A percentile compares a stretch with the other conserved stretches of the same genome.
Conservation (phyloP, 1,284 basidiomycete genomes). For the Erythrobasidium hasegawianum region DNA sequence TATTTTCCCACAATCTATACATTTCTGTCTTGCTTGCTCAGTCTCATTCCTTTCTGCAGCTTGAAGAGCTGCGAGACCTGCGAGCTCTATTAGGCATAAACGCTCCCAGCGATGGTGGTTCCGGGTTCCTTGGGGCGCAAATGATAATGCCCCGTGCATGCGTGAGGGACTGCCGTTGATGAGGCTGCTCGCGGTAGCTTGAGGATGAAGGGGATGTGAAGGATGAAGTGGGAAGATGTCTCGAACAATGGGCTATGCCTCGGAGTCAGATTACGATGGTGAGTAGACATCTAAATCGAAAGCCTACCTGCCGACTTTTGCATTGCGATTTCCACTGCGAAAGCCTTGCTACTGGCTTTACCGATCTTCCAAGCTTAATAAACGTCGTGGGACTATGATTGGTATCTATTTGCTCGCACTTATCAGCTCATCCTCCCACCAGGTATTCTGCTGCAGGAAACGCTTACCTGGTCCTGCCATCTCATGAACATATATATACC, state of each 20-base stretch:
- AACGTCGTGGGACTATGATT: conserved; percentile 24
- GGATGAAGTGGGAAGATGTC: conserved; percentile 38
- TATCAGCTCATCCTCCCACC: not conserved
- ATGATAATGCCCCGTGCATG: conserved; percentile 19
- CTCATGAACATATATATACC: conserved; percentile 44
- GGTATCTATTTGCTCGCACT: not conserved
- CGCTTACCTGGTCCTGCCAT: conserved; percentile 26
- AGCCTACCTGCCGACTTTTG: conserved; percentile 17
- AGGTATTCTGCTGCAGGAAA: not conserved
- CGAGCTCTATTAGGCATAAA: conserved; percentile 42
- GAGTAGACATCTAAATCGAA: too few relatives aligned
- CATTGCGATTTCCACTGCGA: conserved; percentile 37
- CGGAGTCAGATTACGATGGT: conserved; percentile 21
- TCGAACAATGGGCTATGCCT: conserved; percentile 39
- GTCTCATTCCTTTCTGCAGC: not conserved
- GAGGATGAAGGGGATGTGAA: conserved; percentile 19
- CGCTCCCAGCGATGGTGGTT: conserved; percentile 42
- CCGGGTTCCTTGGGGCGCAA: conserved; percentile 17
- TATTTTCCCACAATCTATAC: conserved; percentile 39
- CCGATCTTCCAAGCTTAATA: conserved; percentile 42
- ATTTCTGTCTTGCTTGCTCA: conserved; percentile 9
- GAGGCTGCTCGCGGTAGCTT: conserved; percentile 1
- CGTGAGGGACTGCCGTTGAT: conserved; percentile 6
- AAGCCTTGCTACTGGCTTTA: conserved; percentile 37
- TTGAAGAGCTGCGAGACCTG: conserved; percentile 32